These are phyloP conservation scores for Linum lewisii DNA, from an alignment of 345 rosid genomes.

Conservation along the genomic window DNA sequence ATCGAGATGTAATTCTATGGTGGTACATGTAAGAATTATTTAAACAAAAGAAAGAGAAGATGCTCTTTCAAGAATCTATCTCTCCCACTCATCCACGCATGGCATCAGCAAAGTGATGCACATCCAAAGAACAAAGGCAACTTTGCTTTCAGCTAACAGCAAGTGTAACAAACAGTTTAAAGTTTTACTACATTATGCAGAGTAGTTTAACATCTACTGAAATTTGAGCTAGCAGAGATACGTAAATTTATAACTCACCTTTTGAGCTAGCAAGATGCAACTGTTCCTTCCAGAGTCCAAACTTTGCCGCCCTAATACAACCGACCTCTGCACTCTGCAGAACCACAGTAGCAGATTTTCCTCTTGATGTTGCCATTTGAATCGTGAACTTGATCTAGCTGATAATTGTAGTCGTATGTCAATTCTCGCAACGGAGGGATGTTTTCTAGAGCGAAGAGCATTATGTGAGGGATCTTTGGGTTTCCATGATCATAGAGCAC, in stretches of 20 bases:
- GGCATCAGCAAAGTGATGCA: too few species aligned
- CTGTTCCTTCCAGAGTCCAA: not conserved
- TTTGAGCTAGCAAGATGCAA: not conserved
- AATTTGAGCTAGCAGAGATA: not conserved
- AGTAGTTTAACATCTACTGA: too few species aligned
- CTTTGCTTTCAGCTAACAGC: too few species aligned
- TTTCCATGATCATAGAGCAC: conserved; percentile 72
- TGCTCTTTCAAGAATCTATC: not conserved
- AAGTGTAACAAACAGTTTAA: too few species aligned
- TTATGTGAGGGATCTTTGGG: conserved; percentile 71
- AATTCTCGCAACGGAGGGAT: conserved; percentile 89
- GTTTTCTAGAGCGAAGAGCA: conserved; percentile 77
- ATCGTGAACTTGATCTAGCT: conserved; percentile 51
- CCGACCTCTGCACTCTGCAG: conserved; percentile 64
- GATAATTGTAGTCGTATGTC: conserved; percentile 70
- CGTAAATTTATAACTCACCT: conserved; percentile 3
- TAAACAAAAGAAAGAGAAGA: not conserved
- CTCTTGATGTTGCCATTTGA: conserved; percentile 57
- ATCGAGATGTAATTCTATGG: not conserved
- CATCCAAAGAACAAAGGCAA: too few species aligned
- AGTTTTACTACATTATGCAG: too few species aligned
- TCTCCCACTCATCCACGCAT: too few species aligned
- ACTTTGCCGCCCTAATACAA: conserved; percentile 45
- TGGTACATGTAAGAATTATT: not conserved
- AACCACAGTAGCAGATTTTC: conserved; percentile 69